These are phyloP conservation scores for Syzygium oleosum DNA, from an alignment of 345 rosid genomes.

Conservation along the genomic window DNA sequence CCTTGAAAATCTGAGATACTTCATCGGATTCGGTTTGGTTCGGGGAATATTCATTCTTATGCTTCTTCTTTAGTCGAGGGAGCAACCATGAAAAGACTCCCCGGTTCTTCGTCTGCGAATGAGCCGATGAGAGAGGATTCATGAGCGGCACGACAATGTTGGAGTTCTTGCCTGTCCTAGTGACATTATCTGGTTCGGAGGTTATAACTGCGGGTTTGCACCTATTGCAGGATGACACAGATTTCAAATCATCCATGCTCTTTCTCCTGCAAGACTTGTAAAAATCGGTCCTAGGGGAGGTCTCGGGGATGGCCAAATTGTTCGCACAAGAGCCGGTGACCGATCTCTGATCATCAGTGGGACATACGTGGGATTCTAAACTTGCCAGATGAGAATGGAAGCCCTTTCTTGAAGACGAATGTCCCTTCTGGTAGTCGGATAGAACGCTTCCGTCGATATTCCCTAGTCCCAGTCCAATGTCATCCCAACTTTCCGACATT, in stretches of 20 bases:
- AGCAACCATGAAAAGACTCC: slow-evolving; percentile 75
- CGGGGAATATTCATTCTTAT: slow-evolving; percentile 56
- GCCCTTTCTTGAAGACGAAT: slow-evolving; percentile 49
- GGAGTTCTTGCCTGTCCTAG: slow-evolving; percentile 39
- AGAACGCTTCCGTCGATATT: slow-evolving; percentile 29
- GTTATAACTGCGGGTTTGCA: slow-evolving; percentile 45
- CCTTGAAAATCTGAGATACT: slow-evolving; percentile 59
- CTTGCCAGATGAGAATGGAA: slow-evolving; percentile 20
- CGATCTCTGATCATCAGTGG: slow-evolving; percentile 45
- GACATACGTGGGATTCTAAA: slow-evolving; percentile 41
- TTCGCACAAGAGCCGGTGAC: slow-evolving; percentile 34
- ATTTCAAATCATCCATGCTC: slow-evolving; percentile 52
- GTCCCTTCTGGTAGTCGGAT: slow-evolving; percentile 50
- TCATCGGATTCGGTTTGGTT: slow-evolving; percentile 68
- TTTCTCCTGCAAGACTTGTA: slow-evolving; percentile 42
- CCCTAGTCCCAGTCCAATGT: slow-evolving; percentile 37
- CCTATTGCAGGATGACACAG: slow-evolving; percentile 62
- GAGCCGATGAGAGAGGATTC: slow-evolving; percentile 53
- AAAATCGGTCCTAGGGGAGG: slow-evolving; percentile 36
- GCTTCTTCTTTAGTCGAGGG: slow-evolving; percentile 68
- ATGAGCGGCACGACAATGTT: slow-evolving; percentile 69
- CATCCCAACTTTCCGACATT: slow-evolving; percentile 70
- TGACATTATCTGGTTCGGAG: slow-evolving; percentile 24
- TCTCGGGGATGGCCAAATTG: slow-evolving; percentile 22
- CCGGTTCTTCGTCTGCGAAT: slow-evolving; percentile 46